Conservation (phyloP, 306 rosid species). For the Argentina anserina region DNA sequence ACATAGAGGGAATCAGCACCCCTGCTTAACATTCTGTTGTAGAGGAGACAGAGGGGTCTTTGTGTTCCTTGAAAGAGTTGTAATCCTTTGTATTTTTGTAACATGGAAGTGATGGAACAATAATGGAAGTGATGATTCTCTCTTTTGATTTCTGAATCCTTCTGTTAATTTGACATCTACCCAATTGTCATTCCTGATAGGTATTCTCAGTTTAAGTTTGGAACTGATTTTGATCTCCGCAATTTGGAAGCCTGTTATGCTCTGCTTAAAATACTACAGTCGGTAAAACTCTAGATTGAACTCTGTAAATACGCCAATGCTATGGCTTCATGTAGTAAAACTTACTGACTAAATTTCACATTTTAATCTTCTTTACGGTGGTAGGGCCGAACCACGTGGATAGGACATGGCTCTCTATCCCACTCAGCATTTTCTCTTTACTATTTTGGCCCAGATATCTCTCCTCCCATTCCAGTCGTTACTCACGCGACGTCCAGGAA, state of each 20-base stretch:
- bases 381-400: slow-evolving; percentile 10
- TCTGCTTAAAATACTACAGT: too few relatives aligned
- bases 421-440: background rate
- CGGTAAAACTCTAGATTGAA: too few relatives aligned
- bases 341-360: background rate
- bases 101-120: background rate
- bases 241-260: too few relatives aligned
- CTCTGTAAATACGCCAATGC: too few relatives aligned
- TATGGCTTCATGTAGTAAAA: too few relatives aligned
- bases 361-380: background rate
- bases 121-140: background rate
- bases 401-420: background rate
- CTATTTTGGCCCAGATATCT: background rate
- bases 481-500: background rate
- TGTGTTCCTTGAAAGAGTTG: slow-evolving; percentile 12
- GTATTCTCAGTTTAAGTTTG: too few relatives aligned
- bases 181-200: background rate
- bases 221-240: too few relatives aligned
- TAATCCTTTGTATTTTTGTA: slow-evolving; percentile 20
- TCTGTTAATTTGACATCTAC: background rate
- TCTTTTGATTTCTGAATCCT: background rate
- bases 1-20: slow-evolving; percentile 26
- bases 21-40: slow-evolving; percentile 7
- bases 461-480: too few relatives aligned
- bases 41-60: slow-evolving; percentile 6